A percentile compares a stretch with the other conserved stretches of the same genome.
phyloP scores from a whole-genome alignment of 2,329 filamentous ascomycete species.

The Aspergillus luchuensis region DNA sequence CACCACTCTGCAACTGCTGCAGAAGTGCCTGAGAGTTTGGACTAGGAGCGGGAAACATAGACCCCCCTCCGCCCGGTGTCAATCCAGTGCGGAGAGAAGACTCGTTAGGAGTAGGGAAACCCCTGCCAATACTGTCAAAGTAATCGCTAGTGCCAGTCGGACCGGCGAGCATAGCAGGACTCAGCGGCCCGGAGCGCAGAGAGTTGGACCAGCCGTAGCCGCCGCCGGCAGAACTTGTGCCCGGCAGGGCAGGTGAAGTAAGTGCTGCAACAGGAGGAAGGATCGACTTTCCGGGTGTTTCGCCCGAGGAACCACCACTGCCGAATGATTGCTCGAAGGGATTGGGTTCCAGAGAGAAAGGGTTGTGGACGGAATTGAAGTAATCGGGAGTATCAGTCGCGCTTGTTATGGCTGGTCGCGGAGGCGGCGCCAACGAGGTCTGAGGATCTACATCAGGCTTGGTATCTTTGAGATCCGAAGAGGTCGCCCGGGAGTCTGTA shows the following conservation, averaged over 20 bases:
- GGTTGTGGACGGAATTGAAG: conserved; percentile 62
- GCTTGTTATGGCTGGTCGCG: conserved; percentile 58
- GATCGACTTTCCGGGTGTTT: conserved; percentile 80
- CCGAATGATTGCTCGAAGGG: conserved; percentile 96
- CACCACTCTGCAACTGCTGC: conserved; percentile 74
- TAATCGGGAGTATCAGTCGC: conserved; percentile 66
- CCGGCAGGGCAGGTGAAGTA: conserved; percentile 84
- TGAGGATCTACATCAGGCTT: conserved; percentile 57
- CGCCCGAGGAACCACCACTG: conserved; percentile 50
- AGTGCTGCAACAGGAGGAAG: conserved; percentile 87
- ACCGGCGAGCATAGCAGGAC: conserved; percentile 94
- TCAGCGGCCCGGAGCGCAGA: conserved; percentile 86
- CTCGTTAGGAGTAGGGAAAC: conserved; percentile 94
- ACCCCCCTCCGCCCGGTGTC: conserved; percentile 91
- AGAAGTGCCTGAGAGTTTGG: conserved; percentile 84
- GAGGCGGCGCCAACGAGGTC: conserved; percentile 70
- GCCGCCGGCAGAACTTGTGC: conserved; percentile 68
- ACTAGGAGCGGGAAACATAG: conserved; percentile 93
- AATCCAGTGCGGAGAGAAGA: conserved; percentile 88
- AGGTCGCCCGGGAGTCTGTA: conserved; percentile 35
- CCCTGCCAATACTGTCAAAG: conserved; percentile 81
- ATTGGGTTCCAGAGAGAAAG: conserved; percentile 74
- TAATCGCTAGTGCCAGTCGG: conserved; percentile 75
- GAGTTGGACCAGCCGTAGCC: conserved; percentile 81
- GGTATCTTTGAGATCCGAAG: conserved; percentile 38